Percentiles rank a stretch among this genome's conserved stretches.
Conservation (phyloP, 2,329 filamentous ascomycete genomes). For the Diaporthe velutina region DNA sequence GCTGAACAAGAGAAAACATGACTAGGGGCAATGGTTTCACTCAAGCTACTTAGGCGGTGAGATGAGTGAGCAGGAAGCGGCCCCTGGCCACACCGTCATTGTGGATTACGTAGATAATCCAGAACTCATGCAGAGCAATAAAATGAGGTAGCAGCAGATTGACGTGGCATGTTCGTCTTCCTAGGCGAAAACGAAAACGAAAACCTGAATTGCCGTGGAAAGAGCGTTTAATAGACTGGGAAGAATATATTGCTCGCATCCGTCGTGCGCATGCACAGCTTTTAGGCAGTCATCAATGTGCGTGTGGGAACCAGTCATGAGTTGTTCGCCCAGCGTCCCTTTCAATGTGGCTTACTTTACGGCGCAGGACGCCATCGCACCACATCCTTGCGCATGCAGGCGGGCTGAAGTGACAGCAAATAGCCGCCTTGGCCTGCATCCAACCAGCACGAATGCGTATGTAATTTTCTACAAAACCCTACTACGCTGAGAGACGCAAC, state of each 20-base stretch:
- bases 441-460: not conserved
- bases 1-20: not conserved
- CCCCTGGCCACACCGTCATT: not conserved
- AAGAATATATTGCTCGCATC: not conserved
- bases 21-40: not conserved
- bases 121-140: not conserved
- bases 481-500: too few relatives aligned
- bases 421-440: slow-evolving; percentile 17
- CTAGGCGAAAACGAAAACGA: not conserved
- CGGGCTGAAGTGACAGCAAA: slow-evolving; percentile 19
- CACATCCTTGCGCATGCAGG: slow-evolving; percentile 6
- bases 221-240: too few relatives aligned
- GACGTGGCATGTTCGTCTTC: not conserved
- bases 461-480: too few relatives aligned
- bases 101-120: too few relatives aligned
- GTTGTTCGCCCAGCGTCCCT: not conserved
- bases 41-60: not conserved
- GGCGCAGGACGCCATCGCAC: not conserved
- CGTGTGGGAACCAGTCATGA: slow-evolving; percentile 9
- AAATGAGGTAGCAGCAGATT: not conserved
- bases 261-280: not conserved
- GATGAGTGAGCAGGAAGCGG: not conserved
- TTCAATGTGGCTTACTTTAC: not conserved
- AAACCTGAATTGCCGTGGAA: slow-evolving; percentile 18
- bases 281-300: not conserved